phyloP scores from a whole-genome alignment of 768 basidiomycete genomes.

The Pholiota microspora region DNA sequence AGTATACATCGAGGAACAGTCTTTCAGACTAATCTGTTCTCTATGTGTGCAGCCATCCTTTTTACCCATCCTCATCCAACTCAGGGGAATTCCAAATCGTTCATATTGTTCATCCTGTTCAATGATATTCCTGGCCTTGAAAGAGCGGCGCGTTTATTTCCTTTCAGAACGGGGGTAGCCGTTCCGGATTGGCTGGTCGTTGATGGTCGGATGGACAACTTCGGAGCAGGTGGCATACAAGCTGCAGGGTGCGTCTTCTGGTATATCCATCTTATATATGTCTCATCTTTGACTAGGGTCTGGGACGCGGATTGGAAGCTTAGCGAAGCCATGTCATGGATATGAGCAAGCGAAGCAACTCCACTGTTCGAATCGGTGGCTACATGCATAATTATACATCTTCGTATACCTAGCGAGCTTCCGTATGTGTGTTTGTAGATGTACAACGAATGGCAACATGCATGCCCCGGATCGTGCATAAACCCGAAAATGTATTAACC shows the following conservation, averaged over 20 bases:
- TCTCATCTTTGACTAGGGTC: slow-evolving; percentile 21
- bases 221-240: slow-evolving; percentile 70
- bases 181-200: slow-evolving; percentile 79
- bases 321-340: slow-evolving; percentile 50
- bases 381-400: too few species aligned
- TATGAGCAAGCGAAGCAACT: background rate
- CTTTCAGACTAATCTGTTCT: background rate
- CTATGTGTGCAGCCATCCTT: slow-evolving; percentile 38
- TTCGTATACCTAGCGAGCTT: too few species aligned
- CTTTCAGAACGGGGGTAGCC: slow-evolving; percentile 77
- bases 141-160: slow-evolving; percentile 69
- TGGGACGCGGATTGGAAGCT: slow-evolving; percentile 40
- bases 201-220: slow-evolving; percentile 45
- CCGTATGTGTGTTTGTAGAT: too few species aligned
- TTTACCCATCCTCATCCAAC: slow-evolving; percentile 69
- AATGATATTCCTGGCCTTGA: slow-evolving; percentile 62
- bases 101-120: slow-evolving; percentile 58
- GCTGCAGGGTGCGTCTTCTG: slow-evolving; percentile 66
- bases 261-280: background rate
- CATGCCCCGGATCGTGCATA: too few species aligned
- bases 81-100: slow-evolving; percentile 18
- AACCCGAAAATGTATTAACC: background rate
- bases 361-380: too few species aligned
- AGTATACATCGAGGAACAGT: background rate
- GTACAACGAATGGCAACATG: too few species aligned